Base-by-base conservation (phyloP, 192 early-diverging fungal genomes). In the Haplosporangium gracile region DNA sequence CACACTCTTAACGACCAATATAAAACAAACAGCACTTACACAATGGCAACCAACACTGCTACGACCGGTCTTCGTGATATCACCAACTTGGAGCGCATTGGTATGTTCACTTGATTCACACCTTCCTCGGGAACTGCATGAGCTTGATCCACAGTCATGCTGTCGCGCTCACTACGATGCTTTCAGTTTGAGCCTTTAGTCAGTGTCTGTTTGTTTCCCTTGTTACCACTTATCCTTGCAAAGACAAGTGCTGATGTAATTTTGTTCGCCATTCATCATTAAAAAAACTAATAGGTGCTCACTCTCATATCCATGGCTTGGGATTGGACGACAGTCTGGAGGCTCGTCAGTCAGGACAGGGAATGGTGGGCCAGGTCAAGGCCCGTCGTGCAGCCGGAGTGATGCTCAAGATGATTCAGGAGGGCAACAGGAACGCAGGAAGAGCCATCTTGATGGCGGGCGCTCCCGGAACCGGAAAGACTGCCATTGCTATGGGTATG, bases 401-500 rank as follows among this genome's bases (percentile, higher is more conserved):
- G 16, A 98, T 99, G 86, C 92, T 99, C 53, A 94, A 97, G 81
- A 96, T 99, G 91, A 99, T 99, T 79, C 96, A 99, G 89, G 96
- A 99, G 70, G 98, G 98, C 15, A 97, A 97, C 85, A 99, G 98
- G 88, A 81, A 80, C 51, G 97, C 98, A 40, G 98, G 98, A 65
- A 93, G 98, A 15, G 97, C 98, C 15, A 95, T 99, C 51, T 90
- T 99, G 79, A 98, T 99, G 95, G 98, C 98, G 38, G 98, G 98
- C 26, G 95, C 97, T n/a, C 98, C 98, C 7, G 97, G 97, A 63
- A 98, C 98, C 7, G 98, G 98, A 82, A 99, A 99, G 92, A 99
- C 98, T 2, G 98, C 98, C 40, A 99, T 99, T 88, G 98, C 98
- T 15, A 99, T 99, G 98, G 98, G 97, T 93, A 98, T 98, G 96